These are phyloP conservation scores for Desmodesmus armatus DNA, from an alignment of 139 green algal genomes.

Conservation along the genomic window DNA sequence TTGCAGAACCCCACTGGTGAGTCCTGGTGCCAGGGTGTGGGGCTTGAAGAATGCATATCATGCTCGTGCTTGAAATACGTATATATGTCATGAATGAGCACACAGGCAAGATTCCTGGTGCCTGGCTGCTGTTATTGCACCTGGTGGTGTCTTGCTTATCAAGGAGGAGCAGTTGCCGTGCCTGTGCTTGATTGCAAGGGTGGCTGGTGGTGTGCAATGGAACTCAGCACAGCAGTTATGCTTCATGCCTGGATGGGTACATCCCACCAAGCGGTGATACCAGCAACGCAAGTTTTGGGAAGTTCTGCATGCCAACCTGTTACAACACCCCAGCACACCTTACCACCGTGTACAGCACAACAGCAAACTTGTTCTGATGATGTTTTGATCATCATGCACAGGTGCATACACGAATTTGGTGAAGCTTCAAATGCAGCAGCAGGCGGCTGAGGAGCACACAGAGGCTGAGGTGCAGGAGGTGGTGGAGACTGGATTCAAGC, in stretches of 20 bases:
- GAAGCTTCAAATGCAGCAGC: constrained; percentile 70
- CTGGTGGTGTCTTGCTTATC: no score
- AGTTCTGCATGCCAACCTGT: no score
- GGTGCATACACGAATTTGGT: constrained; percentile 78
- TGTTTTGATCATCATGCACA: neutral
- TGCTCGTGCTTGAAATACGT: no score
- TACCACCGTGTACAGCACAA: neutral
- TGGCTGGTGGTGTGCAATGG: neutral
- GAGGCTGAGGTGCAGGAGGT: constrained; percentile 37
- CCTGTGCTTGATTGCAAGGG: no score
- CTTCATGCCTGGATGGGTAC: neutral
- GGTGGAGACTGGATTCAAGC: constrained; percentile 1
- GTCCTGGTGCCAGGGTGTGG: no score
- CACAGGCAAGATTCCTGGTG: no score
- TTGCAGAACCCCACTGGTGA: constrained; percentile 51
- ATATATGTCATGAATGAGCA: no score
- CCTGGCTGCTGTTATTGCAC: no score
- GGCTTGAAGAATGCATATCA: no score
- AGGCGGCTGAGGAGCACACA: neutral
- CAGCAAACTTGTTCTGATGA: neutral
- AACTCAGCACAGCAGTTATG: neutral
- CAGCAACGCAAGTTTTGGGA: no score
- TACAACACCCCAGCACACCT: neutral
- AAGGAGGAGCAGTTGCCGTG: no score
- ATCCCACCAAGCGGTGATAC: no score